phyloP scores from a whole-genome alignment of 2,329 filamentous ascomycete species.

The Aspergillus sp. region DNA sequence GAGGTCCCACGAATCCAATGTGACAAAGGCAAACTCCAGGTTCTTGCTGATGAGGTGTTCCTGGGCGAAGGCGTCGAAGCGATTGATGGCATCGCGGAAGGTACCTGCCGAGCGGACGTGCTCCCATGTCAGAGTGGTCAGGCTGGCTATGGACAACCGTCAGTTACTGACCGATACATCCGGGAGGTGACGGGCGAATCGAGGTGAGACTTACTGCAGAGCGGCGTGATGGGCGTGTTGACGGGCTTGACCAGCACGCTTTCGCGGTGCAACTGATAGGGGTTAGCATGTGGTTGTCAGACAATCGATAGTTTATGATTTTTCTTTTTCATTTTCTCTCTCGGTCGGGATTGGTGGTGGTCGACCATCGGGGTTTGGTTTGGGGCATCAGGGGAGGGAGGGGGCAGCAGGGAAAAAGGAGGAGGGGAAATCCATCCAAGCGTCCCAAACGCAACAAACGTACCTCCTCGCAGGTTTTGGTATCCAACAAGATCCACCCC shows the following conservation, averaged over 20 bases:
- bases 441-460: slow-evolving; percentile 8
- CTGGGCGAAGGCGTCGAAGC: slow-evolving; percentile 89
- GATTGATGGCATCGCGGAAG: slow-evolving; percentile 93
- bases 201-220: slow-evolving; percentile 79
- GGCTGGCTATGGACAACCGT: slow-evolving; percentile 65
- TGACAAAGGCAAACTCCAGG: slow-evolving; percentile 96
- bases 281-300: neutral
- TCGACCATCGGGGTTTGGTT: neutral
- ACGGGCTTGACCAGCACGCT: slow-evolving; percentile 96
- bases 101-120: slow-evolving; percentile 96
- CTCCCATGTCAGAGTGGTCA: slow-evolving; percentile 98
- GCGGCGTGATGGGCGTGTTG: slow-evolving; percentile 96
- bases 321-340: slow-evolving; percentile 5
- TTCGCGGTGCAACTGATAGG: slow-evolving; percentile 80
- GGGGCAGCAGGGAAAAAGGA: neutral
- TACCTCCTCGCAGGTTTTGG: slow-evolving; percentile 91
- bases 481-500: slow-evolving; percentile 94
- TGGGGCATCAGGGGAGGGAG: neutral
- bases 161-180: slow-evolving; percentile 26
- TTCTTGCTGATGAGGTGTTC: slow-evolving; percentile 90
- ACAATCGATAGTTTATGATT: slow-evolving; percentile 57
- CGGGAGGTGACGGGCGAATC: slow-evolving; percentile 4
- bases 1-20: slow-evolving; percentile 96
- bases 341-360: neutral
- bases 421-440: slow-evolving; percentile 2